Percentiles rank a stretch among this genome's conserved stretches.
These are phyloP conservation scores for Anacardium occidentale DNA, from an alignment of 345 rosid genomes.

Conservation along the genomic window DNA sequence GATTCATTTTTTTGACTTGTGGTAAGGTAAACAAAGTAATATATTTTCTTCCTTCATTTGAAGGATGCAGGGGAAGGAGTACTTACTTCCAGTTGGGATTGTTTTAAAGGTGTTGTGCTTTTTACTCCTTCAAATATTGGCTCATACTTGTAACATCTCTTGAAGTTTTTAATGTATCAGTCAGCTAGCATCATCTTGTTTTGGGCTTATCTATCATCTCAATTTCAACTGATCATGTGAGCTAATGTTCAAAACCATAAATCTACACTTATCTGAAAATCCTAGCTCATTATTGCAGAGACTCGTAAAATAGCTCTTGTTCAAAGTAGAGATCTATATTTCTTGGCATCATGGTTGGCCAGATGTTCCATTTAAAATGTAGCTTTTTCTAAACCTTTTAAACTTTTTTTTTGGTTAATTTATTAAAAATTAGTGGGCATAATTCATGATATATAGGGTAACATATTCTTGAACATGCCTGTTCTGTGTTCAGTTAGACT, in stretches of 20 bases:
- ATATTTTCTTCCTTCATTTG: constrained; percentile 19
- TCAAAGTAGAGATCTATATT: too few species aligned
- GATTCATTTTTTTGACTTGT: not conserved
- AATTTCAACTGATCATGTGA: not conserved
- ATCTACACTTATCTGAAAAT: not conserved
- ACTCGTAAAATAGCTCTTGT: not conserved
- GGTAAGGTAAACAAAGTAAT: not conserved
- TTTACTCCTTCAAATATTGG: constrained; percentile 3
- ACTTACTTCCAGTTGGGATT: constrained; percentile 83
- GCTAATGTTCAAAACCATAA: not conserved
- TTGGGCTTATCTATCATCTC: not conserved
- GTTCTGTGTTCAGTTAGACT: too few species aligned
- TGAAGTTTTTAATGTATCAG: not conserved
- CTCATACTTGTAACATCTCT: not conserved
- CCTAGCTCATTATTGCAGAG: not conserved
- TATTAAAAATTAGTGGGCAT: too few species aligned
- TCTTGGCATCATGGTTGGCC: not conserved
- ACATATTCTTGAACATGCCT: too few species aligned
- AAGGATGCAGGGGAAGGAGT: constrained; percentile 89
- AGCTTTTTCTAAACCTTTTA: not conserved
- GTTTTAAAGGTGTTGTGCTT: constrained; percentile 69
- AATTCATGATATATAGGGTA: too few species aligned
- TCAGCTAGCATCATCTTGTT: not conserved
- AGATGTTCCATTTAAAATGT: not conserved
- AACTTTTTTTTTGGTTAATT: too few species aligned